Conservation (phyloP, 352 stramenopile genomes). For the Phytopythium mirpurense region DNA sequence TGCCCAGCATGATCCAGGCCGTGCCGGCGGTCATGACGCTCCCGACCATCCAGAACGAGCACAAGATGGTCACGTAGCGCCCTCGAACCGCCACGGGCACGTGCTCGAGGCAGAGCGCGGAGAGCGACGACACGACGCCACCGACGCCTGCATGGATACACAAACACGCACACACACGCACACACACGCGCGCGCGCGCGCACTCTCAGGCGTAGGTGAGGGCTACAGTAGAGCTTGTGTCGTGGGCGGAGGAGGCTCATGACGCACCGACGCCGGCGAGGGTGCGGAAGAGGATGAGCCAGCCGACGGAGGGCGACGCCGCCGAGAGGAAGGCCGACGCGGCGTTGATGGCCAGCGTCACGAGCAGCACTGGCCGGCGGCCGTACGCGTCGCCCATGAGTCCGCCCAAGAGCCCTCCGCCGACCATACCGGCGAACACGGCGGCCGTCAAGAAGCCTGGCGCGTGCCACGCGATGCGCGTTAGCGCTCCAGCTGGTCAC, state of each 20-base stretch:
- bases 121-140: conserved; percentile 81
- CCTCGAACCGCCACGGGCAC: conserved; percentile 68
- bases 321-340: conserved; percentile 75
- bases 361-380: conserved; percentile 58
- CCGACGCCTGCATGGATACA: conserved; percentile 52
- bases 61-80: conserved; percentile 84
- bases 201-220: not conserved
- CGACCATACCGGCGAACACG: conserved; percentile 89
- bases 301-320: conserved; percentile 50
- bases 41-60: conserved; percentile 89
- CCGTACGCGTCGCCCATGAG: conserved; percentile 74
- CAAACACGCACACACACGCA: too few relatives aligned
- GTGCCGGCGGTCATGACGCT: conserved; percentile 57
- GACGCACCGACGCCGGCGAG: conserved; percentile 59
- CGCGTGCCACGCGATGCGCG: not conserved
- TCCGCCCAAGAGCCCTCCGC: conserved; percentile 78
- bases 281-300: conserved; percentile 56
- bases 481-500: not conserved
- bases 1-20: conserved; percentile 85
- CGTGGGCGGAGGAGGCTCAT: too few relatives aligned
- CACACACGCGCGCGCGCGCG: too few relatives aligned
- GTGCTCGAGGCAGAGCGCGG: conserved; percentile 85
- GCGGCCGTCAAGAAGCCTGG: conserved; percentile 76
- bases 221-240: too few relatives aligned
- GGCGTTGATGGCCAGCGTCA: conserved; percentile 79